phyloP scores from a whole-genome alignment of 2,329 filamentous ascomycete genomes.

The Fusarium abutilonis region DNA sequence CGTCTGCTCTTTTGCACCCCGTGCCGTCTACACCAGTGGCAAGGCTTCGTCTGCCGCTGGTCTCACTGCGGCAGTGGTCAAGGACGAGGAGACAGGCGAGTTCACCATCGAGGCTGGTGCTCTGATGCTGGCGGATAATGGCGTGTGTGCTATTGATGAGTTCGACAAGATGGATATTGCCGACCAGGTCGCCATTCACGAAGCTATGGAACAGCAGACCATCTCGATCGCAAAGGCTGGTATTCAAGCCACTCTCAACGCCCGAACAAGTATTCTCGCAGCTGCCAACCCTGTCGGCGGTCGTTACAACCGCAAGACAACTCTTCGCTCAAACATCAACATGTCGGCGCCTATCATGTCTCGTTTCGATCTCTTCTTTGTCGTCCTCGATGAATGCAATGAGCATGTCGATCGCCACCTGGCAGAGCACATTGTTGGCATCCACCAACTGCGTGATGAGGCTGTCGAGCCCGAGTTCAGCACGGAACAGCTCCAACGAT shows the following conservation, averaged over 20 bases:
- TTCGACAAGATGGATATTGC: slow-evolving; percentile 99
- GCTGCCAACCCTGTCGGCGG: slow-evolving; percentile 96
- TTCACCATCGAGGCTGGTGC: slow-evolving; percentile 99
- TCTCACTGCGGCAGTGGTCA: slow-evolving; percentile 95
- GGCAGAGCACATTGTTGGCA: slow-evolving; percentile 91
- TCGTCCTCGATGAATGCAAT: slow-evolving; percentile 96
- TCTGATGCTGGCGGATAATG: slow-evolving; percentile 96
- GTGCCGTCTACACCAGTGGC: slow-evolving; percentile 95
- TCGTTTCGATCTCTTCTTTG: slow-evolving; percentile 98
- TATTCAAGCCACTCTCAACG: slow-evolving; percentile 97
- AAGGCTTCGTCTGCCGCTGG: slow-evolving; percentile 97
- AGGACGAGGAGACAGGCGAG: slow-evolving; percentile 97
- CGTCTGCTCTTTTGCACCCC: slow-evolving; percentile 94
- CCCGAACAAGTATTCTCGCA: slow-evolving; percentile 92
- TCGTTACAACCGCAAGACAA: slow-evolving; percentile 96
- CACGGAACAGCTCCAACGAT: slow-evolving; percentile 95
- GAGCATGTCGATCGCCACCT: slow-evolving; percentile 90
- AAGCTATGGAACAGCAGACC: slow-evolving; percentile 99
- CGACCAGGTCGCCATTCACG: slow-evolving; percentile 98
- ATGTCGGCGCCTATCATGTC: slow-evolving; percentile 99
- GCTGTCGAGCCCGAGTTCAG: slow-evolving; percentile 93
- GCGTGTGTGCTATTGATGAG: slow-evolving; percentile 97
- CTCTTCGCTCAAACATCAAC: slow-evolving; percentile 93
- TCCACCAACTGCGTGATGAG: slow-evolving; percentile 92
- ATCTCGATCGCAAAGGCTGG: slow-evolving; percentile 99